Conservation (phyloP, 352 stramenopile species). For the Pythium rhizo-oryzae region DNA sequence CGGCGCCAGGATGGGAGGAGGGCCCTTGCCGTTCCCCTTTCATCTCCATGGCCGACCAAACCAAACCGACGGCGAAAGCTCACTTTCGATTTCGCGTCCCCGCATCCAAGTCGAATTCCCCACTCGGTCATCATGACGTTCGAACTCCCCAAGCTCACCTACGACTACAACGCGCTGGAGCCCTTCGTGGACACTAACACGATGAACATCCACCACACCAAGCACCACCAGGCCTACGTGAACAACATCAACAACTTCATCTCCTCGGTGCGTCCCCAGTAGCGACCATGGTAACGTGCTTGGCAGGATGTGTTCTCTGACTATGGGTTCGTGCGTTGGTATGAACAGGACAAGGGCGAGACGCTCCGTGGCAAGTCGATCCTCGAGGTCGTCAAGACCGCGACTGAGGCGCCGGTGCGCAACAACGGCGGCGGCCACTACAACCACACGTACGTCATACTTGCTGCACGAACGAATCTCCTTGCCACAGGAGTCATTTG, state of each 20-base stretch:
- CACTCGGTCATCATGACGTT: constrained; percentile 30
- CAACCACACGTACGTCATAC: constrained; percentile 30
- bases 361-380: constrained; percentile 36
- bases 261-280: constrained; percentile 41
- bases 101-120: constrained; percentile 12
- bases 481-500: not conserved
- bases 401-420: constrained; percentile 36
- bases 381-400: constrained; percentile 34
- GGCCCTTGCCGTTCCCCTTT: not conserved
- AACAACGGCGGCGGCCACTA: constrained; percentile 48
- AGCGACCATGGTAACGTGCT: not conserved
- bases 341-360: constrained; percentile 58
- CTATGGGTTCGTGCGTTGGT: not conserved
- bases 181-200: constrained; percentile 55
- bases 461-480: not conserved
- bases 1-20: not conserved
- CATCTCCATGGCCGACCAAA: not conserved
- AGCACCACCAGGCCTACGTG: constrained; percentile 47
- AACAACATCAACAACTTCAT: constrained; percentile 93
- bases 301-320: too few species aligned
- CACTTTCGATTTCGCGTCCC: constrained; percentile 45
- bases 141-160: constrained; percentile 46
- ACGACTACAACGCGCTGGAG: constrained; percentile 58
- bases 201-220: constrained; percentile 66
- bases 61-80: not conserved